Conservation (phyloP, 805 yeast species). For the Candida chauliodis region DNA sequence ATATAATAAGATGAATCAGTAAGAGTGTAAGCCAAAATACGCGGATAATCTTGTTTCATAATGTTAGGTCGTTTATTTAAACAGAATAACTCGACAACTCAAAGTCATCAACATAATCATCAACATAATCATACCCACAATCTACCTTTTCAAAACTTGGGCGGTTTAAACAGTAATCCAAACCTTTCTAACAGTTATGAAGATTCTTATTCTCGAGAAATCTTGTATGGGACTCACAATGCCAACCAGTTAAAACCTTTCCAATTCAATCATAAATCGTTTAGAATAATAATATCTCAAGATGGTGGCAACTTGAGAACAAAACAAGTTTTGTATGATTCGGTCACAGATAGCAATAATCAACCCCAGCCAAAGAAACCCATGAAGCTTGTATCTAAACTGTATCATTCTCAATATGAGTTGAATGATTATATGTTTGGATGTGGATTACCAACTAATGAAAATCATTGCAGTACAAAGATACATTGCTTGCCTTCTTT, state of each 20-base stretch:
- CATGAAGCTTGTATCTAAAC: constrained; percentile 20
- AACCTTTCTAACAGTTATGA: constrained; percentile 29
- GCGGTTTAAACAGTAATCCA: not conserved
- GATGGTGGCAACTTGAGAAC: constrained; percentile 47
- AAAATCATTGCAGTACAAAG: constrained; percentile 42
- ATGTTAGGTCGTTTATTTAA: constrained; percentile 38
- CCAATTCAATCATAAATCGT: constrained; percentile 26
- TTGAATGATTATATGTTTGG: constrained; percentile 55
- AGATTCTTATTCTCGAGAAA: constrained; percentile 43
- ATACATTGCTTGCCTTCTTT: constrained; percentile 46
- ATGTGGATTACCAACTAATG: constrained; percentile 50
- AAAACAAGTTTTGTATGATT: constrained; percentile 49
- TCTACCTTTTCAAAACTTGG: not conserved
- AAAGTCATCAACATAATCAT: constrained; percentile 6
- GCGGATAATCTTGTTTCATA: not conserved
- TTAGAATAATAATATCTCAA: constrained; percentile 46
- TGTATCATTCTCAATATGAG: constrained; percentile 42
- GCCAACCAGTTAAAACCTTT: constrained; percentile 23
- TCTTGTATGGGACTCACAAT: constrained; percentile 42
- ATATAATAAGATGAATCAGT: not conserved
- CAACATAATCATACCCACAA: constrained; percentile 4
- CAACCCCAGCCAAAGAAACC: constrained; percentile 3
- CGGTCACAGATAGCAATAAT: constrained; percentile 18
- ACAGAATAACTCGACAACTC: constrained; percentile 17
- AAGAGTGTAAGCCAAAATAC: not conserved